A percentile compares a stretch with the other conserved stretches of the same genome.
Evolutionary conservation across 2,329 filamentous ascomycete genomes (phyloP).

Genomic region (Aspergillus sp.): DNA sequence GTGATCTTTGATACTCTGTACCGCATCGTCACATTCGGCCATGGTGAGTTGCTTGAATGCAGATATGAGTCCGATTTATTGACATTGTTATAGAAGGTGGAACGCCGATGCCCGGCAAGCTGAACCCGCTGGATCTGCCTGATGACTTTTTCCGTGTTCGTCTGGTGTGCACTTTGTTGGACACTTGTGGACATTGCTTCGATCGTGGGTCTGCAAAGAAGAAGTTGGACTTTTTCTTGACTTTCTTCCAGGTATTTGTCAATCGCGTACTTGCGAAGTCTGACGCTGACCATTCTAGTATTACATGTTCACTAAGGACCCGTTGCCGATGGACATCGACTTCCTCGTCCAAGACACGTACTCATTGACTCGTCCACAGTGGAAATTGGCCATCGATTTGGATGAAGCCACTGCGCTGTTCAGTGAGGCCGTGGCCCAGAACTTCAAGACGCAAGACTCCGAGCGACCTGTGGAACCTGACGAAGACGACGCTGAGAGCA

Average conservation of each 20-base stretch:
- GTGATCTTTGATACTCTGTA: constrained; percentile 96
- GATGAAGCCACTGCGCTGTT: constrained; percentile 83
- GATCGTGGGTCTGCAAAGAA: constrained; percentile 91
- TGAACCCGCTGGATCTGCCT: constrained; percentile 77
- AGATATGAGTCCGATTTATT: neutral
- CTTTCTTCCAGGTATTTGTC: constrained; percentile 75
- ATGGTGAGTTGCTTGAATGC: constrained; percentile 51
- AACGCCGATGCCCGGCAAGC: constrained; percentile 72
- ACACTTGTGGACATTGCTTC: constrained; percentile 95
- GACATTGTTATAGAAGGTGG: constrained; percentile 57
- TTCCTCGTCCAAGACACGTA: constrained; percentile 95
- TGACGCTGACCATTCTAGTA: constrained; percentile 55
- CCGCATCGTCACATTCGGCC: constrained; percentile 88
- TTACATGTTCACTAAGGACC: constrained; percentile 87
- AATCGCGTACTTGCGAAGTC: constrained; percentile 8
- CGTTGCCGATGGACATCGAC: constrained; percentile 93
- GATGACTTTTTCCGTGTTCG: constrained; percentile 97
- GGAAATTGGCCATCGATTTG: constrained; percentile 78
- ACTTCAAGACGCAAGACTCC: constrained; percentile 75
- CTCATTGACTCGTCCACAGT: constrained; percentile 79
- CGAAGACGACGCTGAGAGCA: constrained; percentile 69
- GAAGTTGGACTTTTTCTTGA: constrained; percentile 96
- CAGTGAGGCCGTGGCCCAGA: constrained; percentile 81
- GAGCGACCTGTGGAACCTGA: constrained; percentile 70
- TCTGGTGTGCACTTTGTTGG: constrained; percentile 80